Percentiles rank a stretch among this genome's conserved stretches.
phyloP scores from a whole-genome alignment of 2,329 filamentous ascomycete species.

The Annulohypoxylon truncatum region DNA sequence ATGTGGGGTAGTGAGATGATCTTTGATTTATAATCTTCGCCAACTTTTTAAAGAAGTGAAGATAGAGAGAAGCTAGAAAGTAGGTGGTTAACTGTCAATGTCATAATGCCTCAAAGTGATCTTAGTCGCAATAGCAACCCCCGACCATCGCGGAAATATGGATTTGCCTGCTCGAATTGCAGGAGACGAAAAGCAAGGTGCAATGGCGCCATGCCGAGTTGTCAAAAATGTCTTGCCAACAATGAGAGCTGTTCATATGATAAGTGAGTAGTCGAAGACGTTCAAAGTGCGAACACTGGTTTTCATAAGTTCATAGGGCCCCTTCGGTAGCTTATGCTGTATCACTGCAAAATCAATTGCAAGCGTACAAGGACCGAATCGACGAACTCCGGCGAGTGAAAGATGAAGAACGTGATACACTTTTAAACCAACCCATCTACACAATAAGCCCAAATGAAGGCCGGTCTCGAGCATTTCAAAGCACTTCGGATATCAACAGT shows the following conservation, averaged over 20 bases:
- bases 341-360: conserved; percentile 26
- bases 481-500: neutral
- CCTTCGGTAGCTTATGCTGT: conserved; percentile 23
- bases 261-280: neutral
- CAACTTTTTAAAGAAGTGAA: neutral
- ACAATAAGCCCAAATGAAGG: conserved; percentile 22
- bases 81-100: neutral
- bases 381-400: conserved; percentile 21
- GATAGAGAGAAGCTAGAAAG: neutral
- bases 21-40: neutral
- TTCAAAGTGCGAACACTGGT: neutral
- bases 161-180: conserved; percentile 29
- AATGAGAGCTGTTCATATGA: conserved; percentile 22
- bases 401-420: conserved; percentile 25
- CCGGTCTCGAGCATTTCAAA: conserved; percentile 9
- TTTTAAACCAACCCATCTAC: conserved; percentile 18
- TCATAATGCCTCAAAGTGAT: neutral
- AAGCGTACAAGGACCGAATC: conserved; percentile 27
- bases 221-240: conserved; percentile 25
- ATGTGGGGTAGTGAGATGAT: neutral
- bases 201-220: conserved; percentile 19
- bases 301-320: conserved; percentile 8
- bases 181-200: conserved; percentile 26
- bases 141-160: conserved; percentile 23
- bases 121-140: conserved; percentile 4